Conservation (phyloP, 306 rosid species). For the Spatholobus suberectus region DNA sequence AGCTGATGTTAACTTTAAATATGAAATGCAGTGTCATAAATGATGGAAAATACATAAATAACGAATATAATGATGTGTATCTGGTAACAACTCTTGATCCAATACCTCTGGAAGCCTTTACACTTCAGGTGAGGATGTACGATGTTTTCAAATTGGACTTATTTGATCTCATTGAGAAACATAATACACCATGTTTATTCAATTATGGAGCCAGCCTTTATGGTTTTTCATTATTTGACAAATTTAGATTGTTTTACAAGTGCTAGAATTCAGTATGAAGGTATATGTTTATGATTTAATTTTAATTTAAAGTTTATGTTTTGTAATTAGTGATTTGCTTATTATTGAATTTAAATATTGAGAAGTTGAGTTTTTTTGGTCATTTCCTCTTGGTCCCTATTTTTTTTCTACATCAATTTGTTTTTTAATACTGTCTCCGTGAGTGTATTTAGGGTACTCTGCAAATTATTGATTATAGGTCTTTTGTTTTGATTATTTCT, state of each 20-base stretch:
- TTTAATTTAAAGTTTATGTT: not conserved
- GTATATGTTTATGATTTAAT: not conserved
- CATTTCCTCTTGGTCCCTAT: not conserved
- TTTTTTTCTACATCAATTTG: not conserved
- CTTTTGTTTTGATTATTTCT: not conserved
- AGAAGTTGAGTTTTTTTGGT: not conserved
- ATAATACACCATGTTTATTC: constrained; percentile 14
- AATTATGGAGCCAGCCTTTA: not conserved
- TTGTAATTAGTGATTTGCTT: not conserved
- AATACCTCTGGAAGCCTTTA: constrained; percentile 88
- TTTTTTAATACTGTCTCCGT: not conserved
- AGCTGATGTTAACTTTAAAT: constrained; percentile 43
- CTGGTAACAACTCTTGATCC: constrained; percentile 87
- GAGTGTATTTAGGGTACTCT: not conserved
- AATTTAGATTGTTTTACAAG: constrained; percentile 12
- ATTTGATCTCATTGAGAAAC: constrained; percentile 26
- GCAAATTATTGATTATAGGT: not conserved
- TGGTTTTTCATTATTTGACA: constrained; percentile 11
- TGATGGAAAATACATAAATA: constrained; percentile 78
- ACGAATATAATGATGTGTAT: constrained; percentile 88
- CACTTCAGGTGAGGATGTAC: constrained; percentile 81
- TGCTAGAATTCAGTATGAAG: constrained; percentile 3
- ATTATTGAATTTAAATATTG: not conserved
- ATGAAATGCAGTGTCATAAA: constrained; percentile 71
- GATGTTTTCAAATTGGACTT: constrained; percentile 22